These are phyloP conservation scores for Globisporangium orthogonon DNA, from an alignment of 352 stramenopile genomes.

Conservation along the genomic window DNA sequence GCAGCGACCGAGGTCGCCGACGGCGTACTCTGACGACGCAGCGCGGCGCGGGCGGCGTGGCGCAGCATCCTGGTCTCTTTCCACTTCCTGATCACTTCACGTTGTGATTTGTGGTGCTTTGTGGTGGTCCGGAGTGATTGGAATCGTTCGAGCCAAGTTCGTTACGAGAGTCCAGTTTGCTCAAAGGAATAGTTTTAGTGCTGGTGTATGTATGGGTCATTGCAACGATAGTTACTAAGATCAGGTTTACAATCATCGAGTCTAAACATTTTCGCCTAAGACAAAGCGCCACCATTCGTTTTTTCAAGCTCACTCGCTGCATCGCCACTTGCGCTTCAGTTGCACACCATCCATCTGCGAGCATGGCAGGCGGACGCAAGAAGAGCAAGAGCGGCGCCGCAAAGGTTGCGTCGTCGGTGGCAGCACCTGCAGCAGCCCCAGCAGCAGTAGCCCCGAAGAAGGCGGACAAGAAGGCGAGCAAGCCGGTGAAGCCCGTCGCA, in stretches of 20 bases:
- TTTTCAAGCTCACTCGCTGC: not conserved
- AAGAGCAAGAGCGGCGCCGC: slow-evolving; percentile 6
- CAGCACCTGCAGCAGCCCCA: not conserved
- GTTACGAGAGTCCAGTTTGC: too few relatives aligned
- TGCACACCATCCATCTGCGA: slow-evolving; percentile 2
- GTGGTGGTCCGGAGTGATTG: too few relatives aligned
- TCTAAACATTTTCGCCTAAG: not conserved
- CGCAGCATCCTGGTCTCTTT: slow-evolving; percentile 17
- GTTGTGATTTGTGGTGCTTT: not conserved
- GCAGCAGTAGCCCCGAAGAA: not conserved
- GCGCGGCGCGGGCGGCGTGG: slow-evolving; percentile 15
- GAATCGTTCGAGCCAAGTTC: too few relatives aligned
- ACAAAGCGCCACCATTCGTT: not conserved
- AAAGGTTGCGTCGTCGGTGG: not conserved
- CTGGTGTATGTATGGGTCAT: too few relatives aligned
- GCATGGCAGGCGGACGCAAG: slow-evolving; percentile 10
- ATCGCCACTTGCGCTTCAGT: not conserved
- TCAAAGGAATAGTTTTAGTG: too few relatives aligned
- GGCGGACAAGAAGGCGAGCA: slow-evolving; percentile 1
- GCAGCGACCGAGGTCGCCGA: not conserved
- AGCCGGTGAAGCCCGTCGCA: not conserved
- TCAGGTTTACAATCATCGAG: not conserved
- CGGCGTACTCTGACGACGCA: slow-evolving; percentile 11
- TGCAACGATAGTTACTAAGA: too few relatives aligned
- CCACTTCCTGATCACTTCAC: not conserved